Percentiles rank a stretch among this genome's conserved stretches.
These are phyloP conservation scores for Alternaria brassicicola DNA, from an alignment of 2,329 filamentous ascomycete species.

Conservation along the genomic window DNA sequence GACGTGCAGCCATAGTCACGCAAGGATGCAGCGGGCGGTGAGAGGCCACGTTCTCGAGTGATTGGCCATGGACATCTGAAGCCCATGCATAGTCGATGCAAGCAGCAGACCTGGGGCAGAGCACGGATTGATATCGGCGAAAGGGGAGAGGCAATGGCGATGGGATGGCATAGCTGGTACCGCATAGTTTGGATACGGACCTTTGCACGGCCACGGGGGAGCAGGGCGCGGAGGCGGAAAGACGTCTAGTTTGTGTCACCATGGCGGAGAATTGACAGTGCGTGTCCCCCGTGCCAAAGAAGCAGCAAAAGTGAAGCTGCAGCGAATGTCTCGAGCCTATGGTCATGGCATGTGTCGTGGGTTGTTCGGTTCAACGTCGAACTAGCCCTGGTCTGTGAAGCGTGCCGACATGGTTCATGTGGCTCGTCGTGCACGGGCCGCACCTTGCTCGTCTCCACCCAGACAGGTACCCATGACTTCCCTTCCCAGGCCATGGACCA, in stretches of 20 bases:
- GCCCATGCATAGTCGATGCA: conserved; percentile 23
- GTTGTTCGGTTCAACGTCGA: conserved; percentile 9
- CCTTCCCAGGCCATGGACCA: background rate
- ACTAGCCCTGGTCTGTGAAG: background rate
- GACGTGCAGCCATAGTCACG: conserved; percentile 20
- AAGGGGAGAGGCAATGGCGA: conserved; percentile 9
- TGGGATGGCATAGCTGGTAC: conserved; percentile 11
- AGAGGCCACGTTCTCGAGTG: conserved; percentile 46
- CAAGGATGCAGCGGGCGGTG: conserved; percentile 33
- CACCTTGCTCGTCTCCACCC: conserved; percentile 8
- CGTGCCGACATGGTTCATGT: background rate
- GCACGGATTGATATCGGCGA: conserved; percentile 13
- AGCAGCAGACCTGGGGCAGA: conserved; percentile 18
- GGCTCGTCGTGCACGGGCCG: conserved; percentile 15
- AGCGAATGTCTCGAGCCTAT: conserved; percentile 6
- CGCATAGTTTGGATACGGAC: conserved; percentile 17
- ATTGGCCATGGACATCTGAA: conserved; percentile 41
- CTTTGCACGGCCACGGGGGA: conserved; percentile 8
- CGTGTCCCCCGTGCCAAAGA: background rate
- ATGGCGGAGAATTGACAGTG: background rate
- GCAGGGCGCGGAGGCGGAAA: conserved; percentile 15
- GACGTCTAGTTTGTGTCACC: conserved; percentile 13
- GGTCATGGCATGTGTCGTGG: conserved; percentile 17
- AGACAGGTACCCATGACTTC: conserved; percentile 9
- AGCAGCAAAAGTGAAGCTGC: background rate